A percentile compares a stretch with the other conserved stretches of the same genome.
Evolutionary conservation across 345 rosid genomes (phyloP).

Genomic region (Eucalyptus globulus): DNA sequence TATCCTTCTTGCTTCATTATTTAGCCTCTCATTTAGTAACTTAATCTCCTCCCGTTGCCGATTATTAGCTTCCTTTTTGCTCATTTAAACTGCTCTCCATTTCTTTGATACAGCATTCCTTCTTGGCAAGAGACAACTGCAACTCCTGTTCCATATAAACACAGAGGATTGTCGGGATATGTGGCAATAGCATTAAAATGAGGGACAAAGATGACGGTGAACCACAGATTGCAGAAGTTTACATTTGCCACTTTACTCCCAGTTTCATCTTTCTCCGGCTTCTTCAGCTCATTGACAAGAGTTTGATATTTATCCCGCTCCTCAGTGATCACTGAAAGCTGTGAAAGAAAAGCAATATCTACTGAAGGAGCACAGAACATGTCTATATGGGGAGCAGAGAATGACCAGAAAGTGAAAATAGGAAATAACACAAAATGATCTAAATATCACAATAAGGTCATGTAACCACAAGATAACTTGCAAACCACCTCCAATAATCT

Average conservation of each 20-base stretch:
- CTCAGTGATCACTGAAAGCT: conserved; percentile 59
- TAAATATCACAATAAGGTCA: background rate
- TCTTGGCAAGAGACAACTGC: conserved; percentile 57
- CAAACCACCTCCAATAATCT: background rate
- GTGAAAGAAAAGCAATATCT: conserved; percentile 1
- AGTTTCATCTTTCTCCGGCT: conserved; percentile 34
- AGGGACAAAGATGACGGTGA: background rate
- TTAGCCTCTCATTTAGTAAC: conserved; percentile 70
- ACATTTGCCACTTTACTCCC: conserved; percentile 23
- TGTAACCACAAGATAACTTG: background rate
- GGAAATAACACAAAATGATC: background rate
- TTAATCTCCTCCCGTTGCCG: conserved; percentile 64
- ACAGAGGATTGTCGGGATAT: background rate
- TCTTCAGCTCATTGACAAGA: conserved; percentile 42
- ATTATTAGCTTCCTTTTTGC: conserved; percentile 45
- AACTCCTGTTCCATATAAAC: conserved; percentile 42
- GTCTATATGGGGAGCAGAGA: background rate
- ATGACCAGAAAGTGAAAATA: background rate
- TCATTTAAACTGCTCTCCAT: conserved; percentile 47
- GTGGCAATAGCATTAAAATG: background rate
- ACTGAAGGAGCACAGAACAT: background rate
- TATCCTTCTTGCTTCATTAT: conserved; percentile 64
- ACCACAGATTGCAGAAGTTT: conserved; percentile 40
- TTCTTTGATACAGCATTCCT: conserved; percentile 58
- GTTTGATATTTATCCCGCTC: conserved; percentile 66